phyloP scores from a whole-genome alignment of 805 yeast genomes.

The Candida quercuum region DNA sequence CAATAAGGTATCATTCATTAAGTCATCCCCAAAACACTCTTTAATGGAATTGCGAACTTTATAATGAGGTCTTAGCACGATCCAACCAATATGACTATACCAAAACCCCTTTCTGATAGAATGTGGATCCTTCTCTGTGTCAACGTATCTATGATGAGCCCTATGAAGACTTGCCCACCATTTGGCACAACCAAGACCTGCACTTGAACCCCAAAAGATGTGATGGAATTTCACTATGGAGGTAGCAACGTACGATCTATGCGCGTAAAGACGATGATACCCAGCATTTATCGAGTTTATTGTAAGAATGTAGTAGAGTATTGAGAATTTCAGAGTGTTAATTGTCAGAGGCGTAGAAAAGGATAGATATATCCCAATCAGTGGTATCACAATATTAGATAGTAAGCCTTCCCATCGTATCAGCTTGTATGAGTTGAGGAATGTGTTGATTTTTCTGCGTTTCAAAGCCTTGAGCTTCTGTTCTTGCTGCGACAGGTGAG shows the following conservation, averaged over 20 bases:
- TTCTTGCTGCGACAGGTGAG: too few relatives aligned
- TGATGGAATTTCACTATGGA: constrained; percentile 41
- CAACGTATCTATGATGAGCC: constrained; percentile 86
- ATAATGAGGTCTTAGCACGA: constrained; percentile 61
- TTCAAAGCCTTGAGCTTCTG: neutral
- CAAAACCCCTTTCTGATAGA: constrained; percentile 73
- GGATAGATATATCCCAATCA: neutral
- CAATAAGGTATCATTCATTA: constrained; percentile 51
- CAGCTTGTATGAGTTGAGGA: neutral
- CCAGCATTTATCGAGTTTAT: constrained; percentile 78
- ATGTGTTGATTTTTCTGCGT: neutral
- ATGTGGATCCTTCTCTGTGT: constrained; percentile 86
- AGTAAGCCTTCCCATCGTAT: constrained; percentile 1
- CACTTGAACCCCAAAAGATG: constrained; percentile 61
- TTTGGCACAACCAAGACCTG: constrained; percentile 70
- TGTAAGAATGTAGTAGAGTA: constrained; percentile 51
- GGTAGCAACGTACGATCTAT: constrained; percentile 47
- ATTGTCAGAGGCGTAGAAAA: constrained; percentile 34
- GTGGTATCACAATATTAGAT: neutral
- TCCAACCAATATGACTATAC: constrained; percentile 89
- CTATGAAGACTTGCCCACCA: constrained; percentile 84
- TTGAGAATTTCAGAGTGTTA: constrained; percentile 49
- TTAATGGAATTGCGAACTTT: constrained; percentile 34
- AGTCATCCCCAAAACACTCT: constrained; percentile 46
- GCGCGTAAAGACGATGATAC: constrained; percentile 76